Evolutionary conservation across 2,329 filamentous ascomycete species (phyloP).

Genomic region (Endocalyx cinctus): DNA sequence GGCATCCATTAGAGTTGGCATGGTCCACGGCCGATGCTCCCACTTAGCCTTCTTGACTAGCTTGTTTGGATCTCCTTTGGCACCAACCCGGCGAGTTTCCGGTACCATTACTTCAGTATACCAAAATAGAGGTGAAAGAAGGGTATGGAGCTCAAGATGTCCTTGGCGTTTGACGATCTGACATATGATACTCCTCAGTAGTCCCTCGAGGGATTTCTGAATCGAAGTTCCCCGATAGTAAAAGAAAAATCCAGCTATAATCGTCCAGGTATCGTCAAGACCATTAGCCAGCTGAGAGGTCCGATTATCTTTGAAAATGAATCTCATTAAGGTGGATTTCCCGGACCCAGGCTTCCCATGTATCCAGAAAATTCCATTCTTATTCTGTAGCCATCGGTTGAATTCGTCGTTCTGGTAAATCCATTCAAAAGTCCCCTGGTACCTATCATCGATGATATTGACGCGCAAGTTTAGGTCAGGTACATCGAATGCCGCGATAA

Average conservation of each 20-base stretch:
- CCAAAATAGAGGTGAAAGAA: no score
- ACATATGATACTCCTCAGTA: slow-evolving; percentile 12
- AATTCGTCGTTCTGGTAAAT: no score
- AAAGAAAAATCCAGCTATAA: slow-evolving; percentile 15
- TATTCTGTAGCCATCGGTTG: slow-evolving; percentile 12
- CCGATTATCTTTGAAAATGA: slow-evolving; percentile 7
- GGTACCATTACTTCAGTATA: no score
- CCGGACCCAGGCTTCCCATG: slow-evolving; percentile 16
- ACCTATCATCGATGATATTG: slow-evolving; percentile 10
- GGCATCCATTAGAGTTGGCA: no score
- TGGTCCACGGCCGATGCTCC: no score
- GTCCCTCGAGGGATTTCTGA: slow-evolving; percentile 15
- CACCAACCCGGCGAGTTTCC: no score
- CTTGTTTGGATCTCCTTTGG: no score
- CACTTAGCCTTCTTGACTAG: no score
- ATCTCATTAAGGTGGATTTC: slow-evolving; percentile 20
- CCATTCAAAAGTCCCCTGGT: slow-evolving; percentile 12
- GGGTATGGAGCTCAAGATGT: no score
- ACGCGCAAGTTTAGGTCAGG: slow-evolving; percentile 4
- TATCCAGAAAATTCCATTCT: slow-evolving; percentile 13
- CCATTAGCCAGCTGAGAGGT: slow-evolving; percentile 11
- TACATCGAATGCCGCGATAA: slow-evolving; percentile 4
- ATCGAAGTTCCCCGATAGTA: slow-evolving; percentile 9
- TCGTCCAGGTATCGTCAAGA: no score
- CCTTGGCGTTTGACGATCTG: slow-evolving; percentile 10